Percentiles rank a stretch among this genome's conserved stretches.
phyloP scores from a whole-genome alignment of 805 yeast species.

The Wickerhamomyces rabaulensis region DNA sequence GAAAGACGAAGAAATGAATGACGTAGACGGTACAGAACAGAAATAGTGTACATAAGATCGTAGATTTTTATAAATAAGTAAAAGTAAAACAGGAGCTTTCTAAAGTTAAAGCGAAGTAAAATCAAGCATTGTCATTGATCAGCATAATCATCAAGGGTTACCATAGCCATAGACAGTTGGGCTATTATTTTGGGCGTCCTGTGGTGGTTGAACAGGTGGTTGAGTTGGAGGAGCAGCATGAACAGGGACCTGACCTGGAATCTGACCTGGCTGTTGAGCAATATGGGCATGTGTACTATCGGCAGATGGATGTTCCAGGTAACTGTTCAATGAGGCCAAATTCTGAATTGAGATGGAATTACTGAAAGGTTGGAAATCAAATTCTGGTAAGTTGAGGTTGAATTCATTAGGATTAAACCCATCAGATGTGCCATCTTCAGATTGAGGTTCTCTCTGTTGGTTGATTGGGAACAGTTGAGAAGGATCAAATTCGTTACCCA shows the following conservation, averaged over 20 bases:
- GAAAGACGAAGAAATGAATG: constrained; percentile 6
- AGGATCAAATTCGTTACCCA: constrained; percentile 19
- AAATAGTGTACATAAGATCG: not conserved
- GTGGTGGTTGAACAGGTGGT: not conserved
- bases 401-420: constrained; percentile 18
- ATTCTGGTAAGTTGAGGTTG: constrained; percentile 21
- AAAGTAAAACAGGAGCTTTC: not conserved
- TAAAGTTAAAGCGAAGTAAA: not conserved
- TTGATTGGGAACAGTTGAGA: constrained; percentile 21
- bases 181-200: not conserved
- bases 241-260: not conserved
- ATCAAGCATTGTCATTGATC: not conserved
- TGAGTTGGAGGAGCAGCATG: not conserved
- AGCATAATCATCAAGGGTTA: not conserved
- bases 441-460: constrained; percentile 1
- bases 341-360: constrained; percentile 20
- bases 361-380: constrained; percentile 20
- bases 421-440: constrained; percentile 12
- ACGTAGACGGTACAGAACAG: not conserved
- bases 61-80: not conserved
- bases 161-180: not conserved
- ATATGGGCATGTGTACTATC: not conserved
- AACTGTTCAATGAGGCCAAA: constrained; percentile 18
- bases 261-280: not conserved
- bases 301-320: constrained; percentile 4